Percentiles rank a stretch among this genome's conserved stretches.
phyloP scores from a whole-genome alignment of 441 rosid species.

The Dalechampia spathulata region DNA sequence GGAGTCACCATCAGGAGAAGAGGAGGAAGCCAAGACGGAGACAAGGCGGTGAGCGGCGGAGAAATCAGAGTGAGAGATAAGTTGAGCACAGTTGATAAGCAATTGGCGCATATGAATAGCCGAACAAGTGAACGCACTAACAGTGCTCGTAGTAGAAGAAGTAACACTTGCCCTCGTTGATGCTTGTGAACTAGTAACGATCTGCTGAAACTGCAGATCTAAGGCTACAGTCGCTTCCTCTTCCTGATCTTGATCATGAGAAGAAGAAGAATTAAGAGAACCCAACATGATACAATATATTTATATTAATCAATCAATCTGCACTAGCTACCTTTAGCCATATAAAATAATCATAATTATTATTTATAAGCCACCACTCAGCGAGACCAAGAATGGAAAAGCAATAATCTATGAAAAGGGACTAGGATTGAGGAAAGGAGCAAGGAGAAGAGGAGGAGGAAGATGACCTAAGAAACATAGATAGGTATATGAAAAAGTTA shows the following conservation, averaged over 20 bases:
- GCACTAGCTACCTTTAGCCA: too few species aligned
- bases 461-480: too few species aligned
- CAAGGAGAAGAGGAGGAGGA: too few species aligned
- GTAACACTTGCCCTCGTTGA: not conserved
- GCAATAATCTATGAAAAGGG: too few species aligned
- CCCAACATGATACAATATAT: constrained; percentile 9
- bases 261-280: constrained; percentile 15
- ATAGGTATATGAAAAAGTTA: not conserved
- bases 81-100: constrained; percentile 59
- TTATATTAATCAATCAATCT: too few species aligned
- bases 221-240: constrained; percentile 2
- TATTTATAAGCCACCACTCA: too few species aligned
- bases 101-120: constrained; percentile 58
- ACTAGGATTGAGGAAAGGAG: too few species aligned
- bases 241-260: constrained; percentile 9
- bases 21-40: constrained; percentile 41
- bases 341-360: too few species aligned
- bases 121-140: constrained; percentile 13
- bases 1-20: constrained; percentile 80
- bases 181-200: not conserved
- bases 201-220: constrained; percentile 11
- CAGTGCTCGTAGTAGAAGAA: not conserved
- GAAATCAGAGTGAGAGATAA: constrained; percentile 62
- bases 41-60: constrained; percentile 60
- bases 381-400: too few species aligned